These are phyloP conservation scores for Leptographium procerum DNA, from an alignment of 2,329 filamentous ascomycete genomes.

Conservation along the genomic window DNA sequence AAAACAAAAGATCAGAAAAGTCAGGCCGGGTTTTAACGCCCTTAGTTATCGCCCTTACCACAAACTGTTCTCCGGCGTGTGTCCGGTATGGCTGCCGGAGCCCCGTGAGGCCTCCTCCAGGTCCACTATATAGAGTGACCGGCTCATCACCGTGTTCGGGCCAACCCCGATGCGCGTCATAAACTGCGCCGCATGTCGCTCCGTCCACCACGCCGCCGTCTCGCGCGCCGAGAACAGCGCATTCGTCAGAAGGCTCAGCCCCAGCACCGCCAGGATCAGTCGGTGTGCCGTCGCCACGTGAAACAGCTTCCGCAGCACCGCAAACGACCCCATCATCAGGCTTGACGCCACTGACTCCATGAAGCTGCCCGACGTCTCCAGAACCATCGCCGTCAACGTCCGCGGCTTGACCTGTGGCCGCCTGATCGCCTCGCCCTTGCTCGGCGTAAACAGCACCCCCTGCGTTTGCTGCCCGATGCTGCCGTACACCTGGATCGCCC, in stretches of 20 bases:
- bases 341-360: conserved; percentile 64
- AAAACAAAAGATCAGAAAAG: no score
- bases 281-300: conserved; percentile 61
- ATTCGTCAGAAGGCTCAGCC: conserved; percentile 61
- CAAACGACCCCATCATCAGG: conserved; percentile 66
- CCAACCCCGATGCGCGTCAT: conserved; percentile 73
- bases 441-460: conserved; percentile 47
- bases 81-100: conserved; percentile 14
- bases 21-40: no score
- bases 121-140: conserved; percentile 72
- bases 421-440: neutral
- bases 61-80: neutral
- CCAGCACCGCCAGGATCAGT: conserved; percentile 58
- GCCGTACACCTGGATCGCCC: conserved; percentile 70
- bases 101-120: conserved; percentile 51
- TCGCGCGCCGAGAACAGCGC: conserved; percentile 63
- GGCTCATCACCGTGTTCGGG: conserved; percentile 72
- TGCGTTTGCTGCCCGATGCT: conserved; percentile 59
- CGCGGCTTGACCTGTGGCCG: conserved; percentile 42
- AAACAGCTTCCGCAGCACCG: conserved; percentile 52
- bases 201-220: conserved; percentile 70
- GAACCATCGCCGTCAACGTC: conserved; percentile 56
- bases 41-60: no score
- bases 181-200: conserved; percentile 67
- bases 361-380: conserved; percentile 63